Base-by-base conservation (phyloP, 148 eudicot species). In the Heliosperma pusillum region DNA sequence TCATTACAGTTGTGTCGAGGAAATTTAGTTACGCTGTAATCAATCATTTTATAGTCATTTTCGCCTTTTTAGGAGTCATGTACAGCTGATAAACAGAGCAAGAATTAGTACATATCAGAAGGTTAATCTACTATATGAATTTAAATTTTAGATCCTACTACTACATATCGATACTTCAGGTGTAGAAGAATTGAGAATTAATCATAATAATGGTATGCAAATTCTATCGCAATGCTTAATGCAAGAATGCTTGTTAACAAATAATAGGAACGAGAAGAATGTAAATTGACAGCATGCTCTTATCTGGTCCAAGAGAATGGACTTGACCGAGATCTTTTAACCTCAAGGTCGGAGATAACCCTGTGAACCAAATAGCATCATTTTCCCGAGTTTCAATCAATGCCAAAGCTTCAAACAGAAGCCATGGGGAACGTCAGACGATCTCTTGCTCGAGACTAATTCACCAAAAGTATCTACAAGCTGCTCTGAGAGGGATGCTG, bases 391-490 rank as follows among this genome's bases (percentile, higher is more conserved):
- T 30, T 26, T 27, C 26, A 69, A 36, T 89, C 79, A 90, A 76
- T 93, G 97, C 93, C 93, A 93, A 71, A 93, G 90, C 90, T 88
- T 90, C 76, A 84, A 65, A 81, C 97, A 93, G 69, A 93, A 86
- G 64, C 96, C 96, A 0, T 82, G 75, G 40, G 91, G 86, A 12
- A 80, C 86, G 26, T 10, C 66, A 4, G 81, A 80, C 30, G 83
- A 75, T 74, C 87, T 81, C 83, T 84, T 84, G 81, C 86, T 86
- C 4, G 90, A 89, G 60, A 90, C 80, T 2, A 83, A 78, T 0
- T 90, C 93, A 11, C 83, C 86, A 24, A 93, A 93, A 6, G 96
- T 84, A 79, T 93, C 93, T 1, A 87, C 78, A 50, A 93, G 90
- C 86, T 93, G 97, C 73, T 88, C 97, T 5, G 97, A 88, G 56